Evolutionary conservation across 495 filamentous ascomycete genomes (phyloP), one percentile per base, ranked within the genome.

Genomic region (Hypoxylon cercidicola): DNA sequence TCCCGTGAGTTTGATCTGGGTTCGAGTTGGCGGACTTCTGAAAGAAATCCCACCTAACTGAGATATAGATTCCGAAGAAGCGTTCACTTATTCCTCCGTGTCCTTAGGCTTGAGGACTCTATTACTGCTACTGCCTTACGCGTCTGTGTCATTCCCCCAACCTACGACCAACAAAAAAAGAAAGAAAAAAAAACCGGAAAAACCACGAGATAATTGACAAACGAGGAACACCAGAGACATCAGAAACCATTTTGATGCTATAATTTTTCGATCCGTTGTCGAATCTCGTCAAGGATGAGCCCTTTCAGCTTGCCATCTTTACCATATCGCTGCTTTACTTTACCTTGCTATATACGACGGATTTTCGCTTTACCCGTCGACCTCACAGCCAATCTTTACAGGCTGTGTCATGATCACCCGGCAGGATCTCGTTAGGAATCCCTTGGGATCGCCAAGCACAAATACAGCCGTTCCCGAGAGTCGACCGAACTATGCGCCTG

Each of bases 151-250:
- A 32, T 32, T 32, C 7, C 30, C 3, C 30, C 30, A 32, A 32
- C 30, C 5, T 5, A 49, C 35, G 6, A 48, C 32, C 11, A 49
- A 45, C 56, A 47, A 19, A 51, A 43, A 55, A 37, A 63, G 12
- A 60, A 40, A 55, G 50, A 9, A 13, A 34, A 48, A 47, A 67
- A n/a, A n/a, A n/a, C n/a, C n/a, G n/a, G n/a, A n/a, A 25, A 25
- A 25, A 2, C 23, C 2, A 25, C 23, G 23, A 60, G 53, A 32
- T 32, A 32, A 12, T 21, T 54, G 52, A 65, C 37, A 32, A 70
- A 66, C 61, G 49, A 40, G 39, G 37, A 57, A 45, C 30, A 55
- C 37, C 3, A 66, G 57, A 60, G 37, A 52, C 39, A 47, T 56
- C 39, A 57, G 9, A 4, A 4, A 45, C 16, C 43, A 45, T 57